Percentiles rank a stretch among this genome's conserved stretches.
Evolutionary conservation across 352 stramenopile genomes (phyloP).

Genomic region (Thalassiosira allenii): DNA sequence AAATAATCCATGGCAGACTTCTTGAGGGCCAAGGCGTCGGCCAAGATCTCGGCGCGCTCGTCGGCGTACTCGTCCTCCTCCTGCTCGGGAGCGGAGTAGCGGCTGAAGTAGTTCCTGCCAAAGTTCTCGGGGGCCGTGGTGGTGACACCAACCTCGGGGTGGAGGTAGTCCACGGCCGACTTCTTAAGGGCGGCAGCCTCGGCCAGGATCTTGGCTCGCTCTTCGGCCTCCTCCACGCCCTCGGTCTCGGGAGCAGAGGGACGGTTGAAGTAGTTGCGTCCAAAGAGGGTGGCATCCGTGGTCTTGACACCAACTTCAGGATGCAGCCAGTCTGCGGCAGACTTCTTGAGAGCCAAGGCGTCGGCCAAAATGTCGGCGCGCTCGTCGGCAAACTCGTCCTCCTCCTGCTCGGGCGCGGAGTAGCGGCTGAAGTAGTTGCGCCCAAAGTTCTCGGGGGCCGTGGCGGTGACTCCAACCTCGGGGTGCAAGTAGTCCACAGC

Average conservation of each 20-base stretch:
- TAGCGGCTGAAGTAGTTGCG: constrained; percentile 75
- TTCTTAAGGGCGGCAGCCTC: constrained; percentile 64
- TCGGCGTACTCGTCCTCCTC: constrained; percentile 48
- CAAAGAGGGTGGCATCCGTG: constrained; percentile 35
- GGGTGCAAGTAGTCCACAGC: constrained; percentile 61
- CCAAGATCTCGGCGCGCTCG: constrained; percentile 72
- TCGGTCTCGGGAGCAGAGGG: constrained; percentile 56
- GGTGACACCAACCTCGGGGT: constrained; percentile 64
- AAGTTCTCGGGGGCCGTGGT: constrained; percentile 50
- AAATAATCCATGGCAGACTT: constrained; percentile 66
- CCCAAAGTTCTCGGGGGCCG: constrained; percentile 52
- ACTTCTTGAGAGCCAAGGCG: constrained; percentile 54
- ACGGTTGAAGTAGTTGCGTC: constrained; percentile 67
- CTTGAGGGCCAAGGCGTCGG: constrained; percentile 67
- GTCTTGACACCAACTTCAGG: constrained; percentile 44
- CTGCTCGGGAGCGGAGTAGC: constrained; percentile 66
- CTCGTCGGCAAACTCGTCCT: constrained; percentile 56
- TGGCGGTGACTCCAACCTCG: constrained; percentile 57
- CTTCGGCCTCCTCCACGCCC: constrained; percentile 29
- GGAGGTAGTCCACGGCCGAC: constrained; percentile 54
- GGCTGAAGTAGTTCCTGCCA: constrained; percentile 76
- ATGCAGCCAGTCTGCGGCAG: constrained; percentile 39
- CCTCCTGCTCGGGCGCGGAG: constrained; percentile 61
- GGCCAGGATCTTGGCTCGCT: constrained; percentile 44
- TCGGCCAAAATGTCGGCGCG: constrained; percentile 56